Percentiles rank a stretch among this genome's conserved stretches.
Evolutionary conservation across 192 early-diverging fungal species (phyloP).

Genomic region (Backusella luteola): DNA sequence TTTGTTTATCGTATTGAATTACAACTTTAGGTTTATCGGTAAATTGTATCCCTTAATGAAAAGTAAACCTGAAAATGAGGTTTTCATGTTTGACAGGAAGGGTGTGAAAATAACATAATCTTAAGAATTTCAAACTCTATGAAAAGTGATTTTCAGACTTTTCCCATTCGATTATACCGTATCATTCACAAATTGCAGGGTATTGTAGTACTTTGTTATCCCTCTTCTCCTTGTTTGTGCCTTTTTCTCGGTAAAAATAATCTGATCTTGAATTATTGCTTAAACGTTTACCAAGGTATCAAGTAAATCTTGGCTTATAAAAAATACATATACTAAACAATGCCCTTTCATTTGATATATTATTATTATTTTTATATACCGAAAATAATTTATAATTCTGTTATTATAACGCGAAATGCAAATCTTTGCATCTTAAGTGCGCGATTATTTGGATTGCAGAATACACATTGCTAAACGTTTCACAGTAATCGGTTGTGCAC

Average conservation of each 20-base stretch:
- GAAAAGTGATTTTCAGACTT: neutral
- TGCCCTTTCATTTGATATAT: no score
- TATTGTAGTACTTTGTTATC: neutral
- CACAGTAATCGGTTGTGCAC: neutral
- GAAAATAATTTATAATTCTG: neutral
- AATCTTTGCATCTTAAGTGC: neutral
- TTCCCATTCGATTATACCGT: neutral
- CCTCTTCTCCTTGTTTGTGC: neutral
- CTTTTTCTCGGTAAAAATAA: neutral
- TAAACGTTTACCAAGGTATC: neutral
- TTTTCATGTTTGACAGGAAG: neutral
- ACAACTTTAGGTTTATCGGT: neutral
- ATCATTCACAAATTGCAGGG: neutral
- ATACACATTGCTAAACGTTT: neutral
- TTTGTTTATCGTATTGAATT: neutral
- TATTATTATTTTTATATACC: no score
- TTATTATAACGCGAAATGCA: neutral
- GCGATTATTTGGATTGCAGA: neutral
- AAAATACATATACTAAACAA: no score
- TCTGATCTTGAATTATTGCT: neutral
- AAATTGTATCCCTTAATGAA: neutral
- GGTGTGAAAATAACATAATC: conserved; percentile 3
- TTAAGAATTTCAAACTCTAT: neutral
- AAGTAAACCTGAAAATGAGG: neutral
- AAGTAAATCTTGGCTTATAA: neutral